phyloP scores from a whole-genome alignment of 768 basidiomycete genomes.

The Mrakia hoshinonis region DNA sequence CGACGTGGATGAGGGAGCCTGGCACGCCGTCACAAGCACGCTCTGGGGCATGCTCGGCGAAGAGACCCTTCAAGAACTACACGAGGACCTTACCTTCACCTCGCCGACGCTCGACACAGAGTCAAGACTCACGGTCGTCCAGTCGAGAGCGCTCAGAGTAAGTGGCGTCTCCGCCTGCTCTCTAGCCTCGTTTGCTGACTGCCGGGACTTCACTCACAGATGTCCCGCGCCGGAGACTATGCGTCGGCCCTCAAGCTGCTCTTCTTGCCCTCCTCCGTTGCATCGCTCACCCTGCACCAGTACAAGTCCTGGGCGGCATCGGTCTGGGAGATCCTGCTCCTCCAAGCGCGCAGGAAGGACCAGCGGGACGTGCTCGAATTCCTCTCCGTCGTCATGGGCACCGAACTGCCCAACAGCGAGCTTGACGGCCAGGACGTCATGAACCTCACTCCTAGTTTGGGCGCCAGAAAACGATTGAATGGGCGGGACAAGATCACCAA shows the following conservation, averaged over 20 bases:
- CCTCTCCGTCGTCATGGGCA: background rate
- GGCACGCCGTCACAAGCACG: background rate
- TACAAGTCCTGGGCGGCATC: constrained; percentile 11
- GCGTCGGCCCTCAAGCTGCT: constrained; percentile 3
- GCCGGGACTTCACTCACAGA: background rate
- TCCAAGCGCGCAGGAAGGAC: background rate
- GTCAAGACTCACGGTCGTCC: background rate
- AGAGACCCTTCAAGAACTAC: background rate
- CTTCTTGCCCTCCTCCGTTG: background rate
- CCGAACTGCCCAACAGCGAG: background rate
- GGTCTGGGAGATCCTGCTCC: constrained; percentile 7
- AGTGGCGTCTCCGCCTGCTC: background rate
- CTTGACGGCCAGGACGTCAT: background rate
- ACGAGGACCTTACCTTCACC: background rate
- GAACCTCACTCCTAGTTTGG: background rate
- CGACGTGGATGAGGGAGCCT: constrained; percentile 10
- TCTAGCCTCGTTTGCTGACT: background rate
- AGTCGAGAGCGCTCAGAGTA: constrained; percentile 6
- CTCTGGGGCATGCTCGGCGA: constrained; percentile 13
- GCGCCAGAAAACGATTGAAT: too few relatives aligned
- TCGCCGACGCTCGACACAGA: background rate
- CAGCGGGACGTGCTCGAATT: background rate
- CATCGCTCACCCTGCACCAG: constrained; percentile 11
- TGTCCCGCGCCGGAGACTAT: background rate
- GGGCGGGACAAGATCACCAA: background rate